Base-by-base conservation (phyloP, 441 rosid genomes). In the Adansonia rubrostipa region DNA sequence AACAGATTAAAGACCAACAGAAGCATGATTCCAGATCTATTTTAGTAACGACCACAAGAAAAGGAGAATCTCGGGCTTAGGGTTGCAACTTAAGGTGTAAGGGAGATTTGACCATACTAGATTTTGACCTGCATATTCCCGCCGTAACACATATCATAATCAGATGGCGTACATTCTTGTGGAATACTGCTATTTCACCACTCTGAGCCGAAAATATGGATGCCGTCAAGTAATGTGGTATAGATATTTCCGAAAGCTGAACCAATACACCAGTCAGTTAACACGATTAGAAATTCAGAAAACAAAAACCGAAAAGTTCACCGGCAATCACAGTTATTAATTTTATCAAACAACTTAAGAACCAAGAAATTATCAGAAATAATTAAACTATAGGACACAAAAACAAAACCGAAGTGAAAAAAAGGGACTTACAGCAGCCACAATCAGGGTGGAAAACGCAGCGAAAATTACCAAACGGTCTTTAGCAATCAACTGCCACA, bases 191-290 rank as follows among this genome's bases (percentile, higher is more conserved):
- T 53, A 92, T 81, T 79, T 92, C 88, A 71, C 91, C 84, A 73
- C 88, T 90, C 81, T 94, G 92, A 51, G 98, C 97, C 3, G 97
- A 86, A 87, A 96, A 96, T 51, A 96, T 92, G 13, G 99, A 92
- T 60, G 98, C 97, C 33, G 99, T 96, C 88, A 96, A 80, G 87
- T 84, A 96, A 90, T 96, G 98, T 22, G 98, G 98, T 80, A 94
- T 87, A 1, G 88, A 82, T 61, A 96, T 88, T 88, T 94, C 98
- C 54, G 98, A 87, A 76, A 96, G 90, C 99, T 96, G 92, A 78
- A 83, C 70, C 85, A 87, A 48, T 57, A 80, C 79, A 79, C 6
- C 17, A 76, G 45, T 79, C 63, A 81, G 74, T 54, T 61, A 81
- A 64, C 42, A 71, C 57, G 11, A 19, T 17, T 14, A 42, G 53